phyloP scores from a whole-genome alignment of 1,284 basidiomycete species.

The Laetiporus sulphureus region DNA sequence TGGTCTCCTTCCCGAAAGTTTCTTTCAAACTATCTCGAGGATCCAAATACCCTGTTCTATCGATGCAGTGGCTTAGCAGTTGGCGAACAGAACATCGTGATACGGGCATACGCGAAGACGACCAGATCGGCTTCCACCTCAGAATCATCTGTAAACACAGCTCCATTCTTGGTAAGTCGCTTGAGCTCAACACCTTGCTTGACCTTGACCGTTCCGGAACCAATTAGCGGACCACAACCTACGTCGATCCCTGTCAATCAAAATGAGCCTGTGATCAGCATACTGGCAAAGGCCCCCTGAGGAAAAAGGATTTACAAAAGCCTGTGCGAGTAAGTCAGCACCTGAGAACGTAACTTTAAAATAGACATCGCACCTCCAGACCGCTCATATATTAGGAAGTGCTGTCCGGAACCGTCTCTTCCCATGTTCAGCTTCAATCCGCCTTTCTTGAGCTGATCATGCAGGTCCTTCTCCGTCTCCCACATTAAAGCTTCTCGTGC shows the following conservation, averaged over 20 bases:
- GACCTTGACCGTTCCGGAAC: conserved; percentile 64
- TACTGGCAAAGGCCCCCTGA: no score
- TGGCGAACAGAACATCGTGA: conserved; percentile 22
- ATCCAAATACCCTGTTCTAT: conserved; percentile 32
- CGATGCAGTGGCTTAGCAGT: background rate
- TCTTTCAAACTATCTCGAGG: conserved; percentile 31
- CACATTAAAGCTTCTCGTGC: conserved; percentile 17
- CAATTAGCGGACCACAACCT: conserved; percentile 41
- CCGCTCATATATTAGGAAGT: conserved; percentile 30
- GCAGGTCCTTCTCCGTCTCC: conserved; percentile 33
- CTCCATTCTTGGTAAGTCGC: conserved; percentile 41
- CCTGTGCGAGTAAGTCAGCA: background rate
- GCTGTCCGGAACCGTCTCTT: conserved; percentile 46
- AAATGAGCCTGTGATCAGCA: no score
- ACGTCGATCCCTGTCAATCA: conserved; percentile 28
- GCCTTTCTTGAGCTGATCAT: conserved; percentile 47
- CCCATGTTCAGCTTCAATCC: conserved; percentile 56
- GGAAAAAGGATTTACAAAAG: conserved; percentile 6
- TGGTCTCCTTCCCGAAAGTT: conserved; percentile 42
- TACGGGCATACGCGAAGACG: conserved; percentile 41
- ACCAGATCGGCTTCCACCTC: conserved; percentile 60
- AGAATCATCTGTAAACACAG: conserved; percentile 60
- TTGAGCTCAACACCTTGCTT: conserved; percentile 54
- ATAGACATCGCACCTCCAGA: conserved; percentile 31
- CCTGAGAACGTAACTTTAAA: background rate